These are phyloP conservation scores for Hypoxylon fragiforme DNA, from an alignment of 495 filamentous ascomycete genomes.

Conservation along the genomic window DNA sequence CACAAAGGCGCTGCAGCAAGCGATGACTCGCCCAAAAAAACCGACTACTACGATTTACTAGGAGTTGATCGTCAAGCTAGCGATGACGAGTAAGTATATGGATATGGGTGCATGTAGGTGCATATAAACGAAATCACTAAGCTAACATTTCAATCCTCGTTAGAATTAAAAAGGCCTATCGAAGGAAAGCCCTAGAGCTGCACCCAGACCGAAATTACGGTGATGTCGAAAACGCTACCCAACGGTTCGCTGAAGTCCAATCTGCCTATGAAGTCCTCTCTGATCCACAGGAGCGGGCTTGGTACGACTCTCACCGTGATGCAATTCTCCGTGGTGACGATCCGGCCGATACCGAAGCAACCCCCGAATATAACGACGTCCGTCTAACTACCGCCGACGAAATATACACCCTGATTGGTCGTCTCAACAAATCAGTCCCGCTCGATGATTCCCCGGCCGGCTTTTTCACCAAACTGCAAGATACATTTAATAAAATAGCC, in stretches of 20 bases:
- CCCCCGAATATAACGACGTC: constrained; percentile 62
- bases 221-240: constrained; percentile 79
- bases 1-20: constrained; percentile 39
- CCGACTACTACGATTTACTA: constrained; percentile 91
- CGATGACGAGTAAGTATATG: constrained; percentile 74
- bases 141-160: neutral
- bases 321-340: constrained; percentile 72
- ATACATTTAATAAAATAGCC: constrained; percentile 79
- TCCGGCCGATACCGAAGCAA: constrained; percentile 43
- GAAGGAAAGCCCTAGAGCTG: constrained; percentile 84
- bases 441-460: constrained; percentile 74
- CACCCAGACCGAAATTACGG: constrained; percentile 95
- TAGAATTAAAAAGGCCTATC: constrained; percentile 93
- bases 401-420: constrained; percentile 70
- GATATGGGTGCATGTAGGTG: neutral
- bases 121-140: constrained; percentile 25
- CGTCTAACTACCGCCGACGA: constrained; percentile 77
- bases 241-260: constrained; percentile 86
- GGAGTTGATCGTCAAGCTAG: constrained; percentile 69
- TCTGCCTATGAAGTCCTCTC: constrained; percentile 93
- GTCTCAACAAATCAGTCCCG: constrained; percentile 74
- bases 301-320: constrained; percentile 95
- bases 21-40: constrained; percentile 52
- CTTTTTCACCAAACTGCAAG: constrained; percentile 78
- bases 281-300: constrained; percentile 91